Evolutionary conservation across 768 basidiomycete species (phyloP).

Genomic region (Phlegmacium glaucopus): DNA sequence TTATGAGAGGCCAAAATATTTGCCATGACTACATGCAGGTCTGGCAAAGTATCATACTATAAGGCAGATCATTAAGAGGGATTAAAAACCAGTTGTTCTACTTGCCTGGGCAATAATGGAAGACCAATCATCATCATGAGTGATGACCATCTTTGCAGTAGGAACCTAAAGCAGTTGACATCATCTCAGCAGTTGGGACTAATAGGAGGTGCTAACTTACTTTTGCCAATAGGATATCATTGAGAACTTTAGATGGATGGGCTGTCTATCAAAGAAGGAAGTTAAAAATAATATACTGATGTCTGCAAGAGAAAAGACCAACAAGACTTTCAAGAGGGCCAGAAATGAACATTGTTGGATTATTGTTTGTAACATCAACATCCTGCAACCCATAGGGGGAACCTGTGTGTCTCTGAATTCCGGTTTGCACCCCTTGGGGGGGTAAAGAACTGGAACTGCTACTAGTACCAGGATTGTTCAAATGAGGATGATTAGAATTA

Average conservation of each 20-base stretch:
- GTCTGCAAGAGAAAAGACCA: not conserved
- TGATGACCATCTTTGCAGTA: conserved; percentile 4
- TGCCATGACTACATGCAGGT: no score
- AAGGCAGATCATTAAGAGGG: no score
- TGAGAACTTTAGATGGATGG: no score
- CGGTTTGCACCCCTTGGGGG: no score
- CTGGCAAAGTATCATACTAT: no score
- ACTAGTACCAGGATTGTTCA: no score
- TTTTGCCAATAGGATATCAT: not conserved
- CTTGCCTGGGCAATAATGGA: not conserved
- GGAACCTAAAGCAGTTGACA: not conserved
- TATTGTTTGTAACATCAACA: not conserved
- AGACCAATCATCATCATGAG: conserved; percentile 9
- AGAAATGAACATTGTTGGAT: not conserved
- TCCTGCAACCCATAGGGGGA: not conserved
- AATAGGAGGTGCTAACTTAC: not conserved
- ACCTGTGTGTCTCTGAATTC: not conserved
- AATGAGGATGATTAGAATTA: no score
- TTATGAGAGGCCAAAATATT: no score
- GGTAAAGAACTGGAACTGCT: no score
- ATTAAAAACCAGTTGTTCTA: no score
- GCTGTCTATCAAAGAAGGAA: no score
- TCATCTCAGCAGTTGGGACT: not conserved
- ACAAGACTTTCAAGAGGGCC: not conserved
- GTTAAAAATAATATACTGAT: not conserved